Percentiles rank a stretch among this genome's conserved stretches.
phyloP scores from a whole-genome alignment of 140 eudicot species.

The Oenanthe javanica region DNA sequence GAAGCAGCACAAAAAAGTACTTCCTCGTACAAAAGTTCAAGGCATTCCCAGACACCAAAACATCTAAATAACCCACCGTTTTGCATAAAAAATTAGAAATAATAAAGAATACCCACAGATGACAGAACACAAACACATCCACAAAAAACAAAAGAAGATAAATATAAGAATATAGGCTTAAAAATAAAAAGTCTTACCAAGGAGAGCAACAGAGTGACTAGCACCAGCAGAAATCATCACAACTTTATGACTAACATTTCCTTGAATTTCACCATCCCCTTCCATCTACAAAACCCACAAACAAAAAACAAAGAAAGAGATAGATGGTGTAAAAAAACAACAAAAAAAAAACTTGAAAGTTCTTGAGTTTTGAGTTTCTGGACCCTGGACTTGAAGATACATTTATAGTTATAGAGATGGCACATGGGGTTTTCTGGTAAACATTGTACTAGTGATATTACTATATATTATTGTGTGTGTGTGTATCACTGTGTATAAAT shows the following conservation, averaged over 20 bases:
- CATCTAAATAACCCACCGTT: not conserved
- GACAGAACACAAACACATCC: not conserved
- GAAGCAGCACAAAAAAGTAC: not conserved
- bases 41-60: not conserved
- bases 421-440: constrained; percentile 3
- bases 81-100: not conserved
- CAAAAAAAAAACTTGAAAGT: not conserved
- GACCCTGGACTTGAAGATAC: not conserved
- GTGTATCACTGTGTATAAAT: not conserved
- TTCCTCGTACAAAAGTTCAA: not conserved
- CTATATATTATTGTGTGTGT: not conserved
- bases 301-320: not conserved
- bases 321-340: not conserved
- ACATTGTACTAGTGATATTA: not conserved
- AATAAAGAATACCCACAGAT: not conserved
- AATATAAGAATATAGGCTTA: not conserved
- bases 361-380: not conserved
- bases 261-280: not conserved
- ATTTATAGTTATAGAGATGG: constrained; percentile 8
- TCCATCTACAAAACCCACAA: not conserved
- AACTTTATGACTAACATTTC: constrained; percentile 28
- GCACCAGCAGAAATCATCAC: constrained; percentile 69
- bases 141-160: not conserved
- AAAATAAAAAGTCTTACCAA: constrained; percentile 29
- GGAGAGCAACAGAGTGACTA: constrained; percentile 73